Conservation (phyloP, 2,329 filamentous ascomycete species). For the Didymella arachidicola region DNA sequence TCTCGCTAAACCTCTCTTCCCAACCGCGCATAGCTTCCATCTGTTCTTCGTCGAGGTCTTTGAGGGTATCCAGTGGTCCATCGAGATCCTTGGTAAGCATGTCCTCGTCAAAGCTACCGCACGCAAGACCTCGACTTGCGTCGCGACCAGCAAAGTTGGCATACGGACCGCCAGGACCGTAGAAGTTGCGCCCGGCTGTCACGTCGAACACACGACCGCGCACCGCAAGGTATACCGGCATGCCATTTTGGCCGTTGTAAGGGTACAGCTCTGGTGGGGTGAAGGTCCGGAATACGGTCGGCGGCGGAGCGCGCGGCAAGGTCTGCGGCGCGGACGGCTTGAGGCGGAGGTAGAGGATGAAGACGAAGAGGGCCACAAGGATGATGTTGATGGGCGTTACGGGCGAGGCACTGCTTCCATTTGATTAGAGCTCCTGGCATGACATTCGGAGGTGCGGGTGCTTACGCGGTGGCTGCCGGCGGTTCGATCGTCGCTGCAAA, state of each 20-base stretch:
- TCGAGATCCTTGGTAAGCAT: slow-evolving; percentile 78
- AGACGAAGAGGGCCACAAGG: slow-evolving; percentile 64
- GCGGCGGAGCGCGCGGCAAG: slow-evolving; percentile 66
- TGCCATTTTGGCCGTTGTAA: slow-evolving; percentile 77
- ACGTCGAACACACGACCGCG: slow-evolving; percentile 93
- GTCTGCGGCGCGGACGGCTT: slow-evolving; percentile 60
- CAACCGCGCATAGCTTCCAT: slow-evolving; percentile 85
- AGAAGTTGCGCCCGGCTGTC: slow-evolving; percentile 85
- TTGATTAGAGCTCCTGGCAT: slow-evolving; percentile 26
- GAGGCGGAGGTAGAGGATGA: slow-evolving; percentile 66
- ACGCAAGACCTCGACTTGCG: slow-evolving; percentile 77
- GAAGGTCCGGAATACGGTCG: slow-evolving; percentile 86
- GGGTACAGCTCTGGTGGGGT: slow-evolving; percentile 83
- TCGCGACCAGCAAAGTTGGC: slow-evolving; percentile 95
- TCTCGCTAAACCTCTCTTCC: slow-evolving; percentile 92
- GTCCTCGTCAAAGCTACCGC: slow-evolving; percentile 25
- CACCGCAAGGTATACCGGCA: slow-evolving; percentile 88
- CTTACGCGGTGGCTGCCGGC: slow-evolving; percentile 55
- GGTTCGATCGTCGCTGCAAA: slow-evolving; percentile 36
- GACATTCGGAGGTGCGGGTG: slow-evolving; percentile 11
- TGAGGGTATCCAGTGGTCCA: slow-evolving; percentile 78
- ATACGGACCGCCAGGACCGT: slow-evolving; percentile 94
- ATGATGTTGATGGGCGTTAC: slow-evolving; percentile 68
- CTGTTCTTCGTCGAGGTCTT: slow-evolving; percentile 76
- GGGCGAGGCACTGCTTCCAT: slow-evolving; percentile 58